Evolutionary conservation across 495 filamentous ascomycete genomes (phyloP), one percentile per base, ranked within the genome.

Genomic region (Penicillium dipodomyicola): DNA sequence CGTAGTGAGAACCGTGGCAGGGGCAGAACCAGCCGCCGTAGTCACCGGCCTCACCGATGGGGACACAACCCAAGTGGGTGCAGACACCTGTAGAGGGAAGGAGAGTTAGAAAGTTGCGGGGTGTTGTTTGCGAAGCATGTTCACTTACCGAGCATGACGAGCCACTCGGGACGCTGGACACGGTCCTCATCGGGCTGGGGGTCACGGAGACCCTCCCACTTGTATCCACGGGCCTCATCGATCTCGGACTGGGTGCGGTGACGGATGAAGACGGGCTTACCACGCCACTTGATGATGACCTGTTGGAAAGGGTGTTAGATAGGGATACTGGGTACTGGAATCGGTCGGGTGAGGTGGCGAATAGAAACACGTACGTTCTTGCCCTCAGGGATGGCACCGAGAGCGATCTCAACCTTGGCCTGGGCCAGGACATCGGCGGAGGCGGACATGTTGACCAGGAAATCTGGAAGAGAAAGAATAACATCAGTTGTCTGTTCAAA

Each of bases 261-360:
- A 72, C 95, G 93, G 85, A 99, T 92, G 84, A 99, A 97, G 74
- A 99, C 90, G 73, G 95, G 95, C 87, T 99, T 99, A 71, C 95
- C 95, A 79, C 95, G 88, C 95, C 95, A 99, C 83, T 99, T 99
- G 83, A 99, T 93, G 76, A 97, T 95, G 73, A 97, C 88, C 90
- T 95, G 64, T 69, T 54, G 53, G 43, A 45, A 19, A 23, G 42
- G 15, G 19, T 49, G 42, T 60, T 61, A 52, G 52, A 57, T 51
- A 54, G 33, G 35, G 43, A 47, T 44, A 30, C 39, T 19, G 40
- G 32, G 41, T 47, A 56, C 33, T 41, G 54, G 45, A 15, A 44
- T 49, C 19, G 14, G 37, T 19, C 19, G 30, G 39, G n/a, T 50
- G 19, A 27, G 46, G 39, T 54, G 8, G 37, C 1, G 51, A 14